Conservation (phyloP, 805 yeast genomes). For the Saturnispora saitoi region DNA sequence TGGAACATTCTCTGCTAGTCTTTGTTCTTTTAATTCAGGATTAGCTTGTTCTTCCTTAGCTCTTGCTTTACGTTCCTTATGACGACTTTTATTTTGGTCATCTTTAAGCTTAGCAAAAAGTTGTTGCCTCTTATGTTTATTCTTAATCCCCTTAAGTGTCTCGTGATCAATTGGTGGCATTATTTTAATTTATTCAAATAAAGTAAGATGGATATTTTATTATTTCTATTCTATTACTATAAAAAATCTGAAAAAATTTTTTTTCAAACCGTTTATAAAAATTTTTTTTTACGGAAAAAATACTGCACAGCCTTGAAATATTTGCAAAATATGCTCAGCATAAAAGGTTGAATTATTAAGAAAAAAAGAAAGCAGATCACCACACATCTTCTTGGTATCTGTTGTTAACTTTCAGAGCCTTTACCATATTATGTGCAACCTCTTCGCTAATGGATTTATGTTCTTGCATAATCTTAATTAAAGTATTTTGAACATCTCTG, state of each 20-base stretch:
- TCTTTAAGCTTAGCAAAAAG: constrained; percentile 66
- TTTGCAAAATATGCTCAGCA: constrained; percentile 1
- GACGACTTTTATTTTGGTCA: constrained; percentile 68
- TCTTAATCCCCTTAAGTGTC: constrained; percentile 44
- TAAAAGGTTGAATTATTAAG: not conserved
- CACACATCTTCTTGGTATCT: constrained; percentile 95
- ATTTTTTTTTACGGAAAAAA: not conserved
- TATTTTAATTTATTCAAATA: not conserved
- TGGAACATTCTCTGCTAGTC: constrained; percentile 71
- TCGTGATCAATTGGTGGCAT: constrained; percentile 31
- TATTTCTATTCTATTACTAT: not conserved
- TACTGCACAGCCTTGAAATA: not conserved
- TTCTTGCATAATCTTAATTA: constrained; percentile 50
- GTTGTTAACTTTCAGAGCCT: constrained; percentile 67
- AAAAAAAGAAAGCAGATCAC: constrained; percentile 36
- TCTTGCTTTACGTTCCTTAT: constrained; percentile 66
- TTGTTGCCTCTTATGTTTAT: constrained; percentile 74
- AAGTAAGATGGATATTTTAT: not conserved
- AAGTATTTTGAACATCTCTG: constrained; percentile 67
- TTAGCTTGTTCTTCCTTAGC: constrained; percentile 81
- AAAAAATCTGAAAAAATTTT: not conserved
- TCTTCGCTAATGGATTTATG: constrained; percentile 36
- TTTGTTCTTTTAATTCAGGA: constrained; percentile 73
- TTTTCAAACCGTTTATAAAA: not conserved
- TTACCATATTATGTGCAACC: constrained; percentile 62